phyloP scores from a whole-genome alignment of 116 monocot genomes.

The Posidonia oceanica region DNA sequence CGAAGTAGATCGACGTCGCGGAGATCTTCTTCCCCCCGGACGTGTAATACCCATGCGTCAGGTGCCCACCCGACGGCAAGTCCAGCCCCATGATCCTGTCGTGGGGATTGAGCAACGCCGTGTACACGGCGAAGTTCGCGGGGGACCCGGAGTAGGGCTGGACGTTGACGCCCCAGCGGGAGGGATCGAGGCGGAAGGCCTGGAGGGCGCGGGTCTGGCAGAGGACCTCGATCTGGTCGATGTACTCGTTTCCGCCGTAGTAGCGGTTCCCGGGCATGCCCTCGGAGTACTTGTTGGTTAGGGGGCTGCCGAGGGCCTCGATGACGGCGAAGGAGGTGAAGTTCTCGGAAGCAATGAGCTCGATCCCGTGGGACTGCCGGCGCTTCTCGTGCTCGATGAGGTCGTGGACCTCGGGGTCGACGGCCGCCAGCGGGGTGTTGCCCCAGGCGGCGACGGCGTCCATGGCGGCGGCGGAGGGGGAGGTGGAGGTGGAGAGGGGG shows the following conservation, averaged over 20 bases:
- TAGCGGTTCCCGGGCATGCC: slow-evolving; percentile 71
- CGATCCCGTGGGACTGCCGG: slow-evolving; percentile 67
- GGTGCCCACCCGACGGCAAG: slow-evolving; percentile 82
- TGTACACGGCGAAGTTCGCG: slow-evolving; percentile 92
- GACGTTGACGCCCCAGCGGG: slow-evolving; percentile 63
- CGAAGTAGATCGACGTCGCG: slow-evolving; percentile 77
- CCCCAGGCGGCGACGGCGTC: slow-evolving; percentile 24
- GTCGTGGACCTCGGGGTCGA: slow-evolving; percentile 50
- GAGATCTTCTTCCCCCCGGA: slow-evolving; percentile 78
- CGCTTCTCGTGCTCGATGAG: slow-evolving; percentile 79
- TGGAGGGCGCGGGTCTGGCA: slow-evolving; percentile 42
- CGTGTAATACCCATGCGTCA: slow-evolving; percentile 83
- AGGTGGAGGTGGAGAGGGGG: neutral
- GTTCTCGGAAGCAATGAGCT: slow-evolving; percentile 68
- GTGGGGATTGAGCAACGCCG: slow-evolving; percentile 73
- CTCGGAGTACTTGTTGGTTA: slow-evolving; percentile 73
- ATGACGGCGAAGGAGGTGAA: slow-evolving; percentile 74
- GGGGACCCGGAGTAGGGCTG: slow-evolving; percentile 87
- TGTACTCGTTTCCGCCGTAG: slow-evolving; percentile 57
- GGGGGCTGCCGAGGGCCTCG: slow-evolving; percentile 54
- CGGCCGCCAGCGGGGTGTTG: slow-evolving; percentile 26
- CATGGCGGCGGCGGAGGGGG: slow-evolving; percentile 6
- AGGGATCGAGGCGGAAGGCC: slow-evolving; percentile 39
- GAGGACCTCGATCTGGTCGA: slow-evolving; percentile 66
- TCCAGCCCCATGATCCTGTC: slow-evolving; percentile 97